Evolutionary conservation across 1,284 basidiomycete species (phyloP).

Genomic region (Afroboletus lepidellus): DNA sequence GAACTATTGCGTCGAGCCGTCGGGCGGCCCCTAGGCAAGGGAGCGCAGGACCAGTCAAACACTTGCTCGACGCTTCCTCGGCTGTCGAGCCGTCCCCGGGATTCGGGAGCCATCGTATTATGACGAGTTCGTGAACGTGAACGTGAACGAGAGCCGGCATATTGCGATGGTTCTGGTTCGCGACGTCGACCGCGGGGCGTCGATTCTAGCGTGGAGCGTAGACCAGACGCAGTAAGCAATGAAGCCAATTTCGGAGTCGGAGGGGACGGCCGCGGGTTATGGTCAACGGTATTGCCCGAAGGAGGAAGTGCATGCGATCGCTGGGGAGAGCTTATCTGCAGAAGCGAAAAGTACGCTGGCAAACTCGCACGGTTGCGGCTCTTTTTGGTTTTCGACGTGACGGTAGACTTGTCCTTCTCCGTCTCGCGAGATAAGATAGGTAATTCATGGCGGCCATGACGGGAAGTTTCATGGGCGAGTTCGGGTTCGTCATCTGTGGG

Average conservation of each 20-base stretch:
- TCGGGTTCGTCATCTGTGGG: conserved; percentile 45
- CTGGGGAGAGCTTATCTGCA: conserved; percentile 50
- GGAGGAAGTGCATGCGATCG: conserved; percentile 45
- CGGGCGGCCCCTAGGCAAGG: conserved; percentile 44
- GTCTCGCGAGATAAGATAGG: conserved; percentile 29
- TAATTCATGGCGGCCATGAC: conserved; percentile 19
- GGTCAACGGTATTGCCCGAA: conserved; percentile 43
- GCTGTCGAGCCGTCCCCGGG: conserved; percentile 30
- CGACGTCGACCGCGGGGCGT: conserved; percentile 52
- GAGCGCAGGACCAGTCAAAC: conserved; percentile 38
- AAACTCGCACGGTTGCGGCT: conserved; percentile 69
- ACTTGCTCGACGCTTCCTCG: conserved; percentile 37
- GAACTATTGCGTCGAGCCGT: conserved; percentile 50
- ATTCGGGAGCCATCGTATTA: conserved; percentile 10
- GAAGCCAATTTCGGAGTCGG: conserved; percentile 53
- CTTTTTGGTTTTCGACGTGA: conserved; percentile 47
- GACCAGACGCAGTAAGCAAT: conserved; percentile 28
- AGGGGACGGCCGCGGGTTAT: conserved; percentile 49
- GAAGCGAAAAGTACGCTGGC: conserved; percentile 73
- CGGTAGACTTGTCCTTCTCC: conserved; percentile 36
- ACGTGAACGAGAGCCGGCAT: conserved; percentile 39
- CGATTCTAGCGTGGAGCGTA: conserved; percentile 36
- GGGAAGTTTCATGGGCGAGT: conserved; percentile 34
- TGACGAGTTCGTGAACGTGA: conserved; percentile 29
- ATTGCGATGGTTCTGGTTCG: conserved; percentile 37